These are phyloP conservation scores for Phytophthora pluvialis DNA, from an alignment of 352 stramenopile species.

Conservation along the genomic window DNA sequence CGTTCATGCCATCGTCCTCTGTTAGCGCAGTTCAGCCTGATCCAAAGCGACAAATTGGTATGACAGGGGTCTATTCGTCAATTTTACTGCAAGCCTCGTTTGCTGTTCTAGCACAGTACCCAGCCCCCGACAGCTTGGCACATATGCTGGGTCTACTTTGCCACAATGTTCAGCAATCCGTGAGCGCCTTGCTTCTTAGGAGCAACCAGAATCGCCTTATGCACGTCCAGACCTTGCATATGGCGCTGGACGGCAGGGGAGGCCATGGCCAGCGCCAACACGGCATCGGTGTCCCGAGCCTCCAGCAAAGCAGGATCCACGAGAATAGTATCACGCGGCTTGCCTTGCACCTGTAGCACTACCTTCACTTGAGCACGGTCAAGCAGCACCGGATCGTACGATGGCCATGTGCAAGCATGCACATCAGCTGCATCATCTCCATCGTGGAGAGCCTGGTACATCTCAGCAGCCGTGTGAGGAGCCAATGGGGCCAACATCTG, in stretches of 20 bases:
- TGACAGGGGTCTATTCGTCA: no score
- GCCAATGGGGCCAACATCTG: slow-evolving; percentile 84
- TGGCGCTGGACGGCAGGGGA: slow-evolving; percentile 71
- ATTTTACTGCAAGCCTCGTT: no score
- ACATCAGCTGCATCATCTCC: slow-evolving; percentile 47
- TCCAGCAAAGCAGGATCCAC: slow-evolving; percentile 57
- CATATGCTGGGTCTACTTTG: slow-evolving; percentile 34
- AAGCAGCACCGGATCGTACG: slow-evolving; percentile 61
- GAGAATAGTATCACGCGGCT: slow-evolving; percentile 73
- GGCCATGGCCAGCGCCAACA: slow-evolving; percentile 65
- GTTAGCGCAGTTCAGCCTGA: no score
- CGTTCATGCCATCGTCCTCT: no score
- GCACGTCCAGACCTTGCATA: slow-evolving; percentile 64
- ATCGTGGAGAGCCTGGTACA: slow-evolving; percentile 69
- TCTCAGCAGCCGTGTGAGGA: slow-evolving; percentile 80
- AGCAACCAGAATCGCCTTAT: slow-evolving; percentile 81
- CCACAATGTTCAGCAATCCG: slow-evolving; percentile 83
- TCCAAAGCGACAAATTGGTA: no score
- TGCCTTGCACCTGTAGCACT: slow-evolving; percentile 84
- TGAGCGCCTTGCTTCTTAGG: slow-evolving; percentile 83
- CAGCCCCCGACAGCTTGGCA: neutral
- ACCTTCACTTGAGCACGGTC: slow-evolving; percentile 80
- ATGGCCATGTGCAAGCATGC: slow-evolving; percentile 66
- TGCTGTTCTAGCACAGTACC: no score
- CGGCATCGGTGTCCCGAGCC: slow-evolving; percentile 58